phyloP scores from a whole-genome alignment of 305 asterid genomes.

The Solanum hybrid region DNA sequence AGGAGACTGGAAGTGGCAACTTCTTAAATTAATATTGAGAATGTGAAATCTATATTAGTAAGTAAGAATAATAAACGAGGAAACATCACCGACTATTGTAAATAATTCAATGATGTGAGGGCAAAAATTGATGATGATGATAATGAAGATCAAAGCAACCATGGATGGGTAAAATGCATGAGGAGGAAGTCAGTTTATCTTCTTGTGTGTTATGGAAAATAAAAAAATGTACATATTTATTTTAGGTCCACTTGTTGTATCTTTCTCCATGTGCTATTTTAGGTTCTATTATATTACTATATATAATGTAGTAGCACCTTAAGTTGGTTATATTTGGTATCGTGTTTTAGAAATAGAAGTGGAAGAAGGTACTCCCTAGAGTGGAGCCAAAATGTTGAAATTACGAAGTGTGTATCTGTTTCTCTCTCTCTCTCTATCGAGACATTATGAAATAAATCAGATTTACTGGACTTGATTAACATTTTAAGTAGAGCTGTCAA shows the following conservation, averaged over 20 bases:
- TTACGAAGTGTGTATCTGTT: not conserved
- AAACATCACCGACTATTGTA: not conserved
- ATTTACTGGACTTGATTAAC: not conserved
- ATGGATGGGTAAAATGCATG: not conserved
- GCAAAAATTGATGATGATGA: not conserved
- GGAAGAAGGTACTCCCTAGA: not conserved
- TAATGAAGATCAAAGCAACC: not conserved
- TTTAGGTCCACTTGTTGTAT: not conserved
- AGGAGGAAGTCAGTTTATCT: not conserved
- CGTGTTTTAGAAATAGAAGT: not conserved
- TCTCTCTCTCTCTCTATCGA: not conserved
- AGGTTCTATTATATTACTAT: not conserved
- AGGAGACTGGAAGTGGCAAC: constrained; percentile 22
- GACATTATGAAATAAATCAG: not conserved
- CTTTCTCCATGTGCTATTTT: not conserved
- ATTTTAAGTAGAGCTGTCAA: too few relatives aligned
- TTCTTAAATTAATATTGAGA: not conserved
- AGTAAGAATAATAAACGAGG: not conserved
- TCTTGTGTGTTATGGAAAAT: not conserved
- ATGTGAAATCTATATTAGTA: not conserved
- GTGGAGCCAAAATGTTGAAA: not conserved
- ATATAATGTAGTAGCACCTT: not conserved
- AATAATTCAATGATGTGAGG: not conserved
- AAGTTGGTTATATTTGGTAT: not conserved
- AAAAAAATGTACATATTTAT: not conserved